Conservation (phyloP, 1,139 yeast species). For the Debaryomyces udenii region DNA sequence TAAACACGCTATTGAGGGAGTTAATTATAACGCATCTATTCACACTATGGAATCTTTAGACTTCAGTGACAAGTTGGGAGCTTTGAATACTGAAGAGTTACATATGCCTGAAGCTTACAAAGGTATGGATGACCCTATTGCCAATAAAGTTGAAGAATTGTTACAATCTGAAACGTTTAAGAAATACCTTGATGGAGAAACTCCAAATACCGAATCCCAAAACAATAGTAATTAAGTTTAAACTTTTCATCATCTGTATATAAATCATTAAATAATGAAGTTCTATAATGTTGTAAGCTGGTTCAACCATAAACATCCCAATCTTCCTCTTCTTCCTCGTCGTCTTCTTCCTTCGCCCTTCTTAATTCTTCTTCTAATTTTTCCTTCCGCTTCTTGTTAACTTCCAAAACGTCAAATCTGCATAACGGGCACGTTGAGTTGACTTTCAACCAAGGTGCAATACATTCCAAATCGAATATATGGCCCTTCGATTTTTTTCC, state of each 20-base stretch:
- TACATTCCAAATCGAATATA: constrained; percentile 84
- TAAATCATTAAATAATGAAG: constrained; percentile 9
- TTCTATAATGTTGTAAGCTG: constrained; percentile 1
- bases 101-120: constrained; percentile 40
- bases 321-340: constrained; percentile 68
- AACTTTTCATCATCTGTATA: constrained; percentile 10
- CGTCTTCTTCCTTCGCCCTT: constrained; percentile 57
- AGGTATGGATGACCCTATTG: constrained; percentile 60
- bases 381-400: constrained; percentile 44
- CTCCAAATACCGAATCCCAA: constrained; percentile 2
- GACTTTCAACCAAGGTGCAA: constrained; percentile 83
- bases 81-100: constrained; percentile 29
- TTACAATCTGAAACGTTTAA: constrained; percentile 61
- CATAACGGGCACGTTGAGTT: constrained; percentile 90
- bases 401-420: constrained; percentile 64
- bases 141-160: constrained; percentile 72
- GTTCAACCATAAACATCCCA: constrained; percentile 76
- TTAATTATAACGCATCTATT: constrained; percentile 77
- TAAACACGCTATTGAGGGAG: constrained; percentile 79
- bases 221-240: constrained; percentile 5
- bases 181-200: constrained; percentile 30
- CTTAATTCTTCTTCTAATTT: constrained; percentile 42
- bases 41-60: constrained; percentile 60
- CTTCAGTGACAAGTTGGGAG: constrained; percentile 38
- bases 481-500: constrained; percentile 47